Conservation (phyloP, 1,284 basidiomycete species). For the Afroboletus lepidellus region DNA sequence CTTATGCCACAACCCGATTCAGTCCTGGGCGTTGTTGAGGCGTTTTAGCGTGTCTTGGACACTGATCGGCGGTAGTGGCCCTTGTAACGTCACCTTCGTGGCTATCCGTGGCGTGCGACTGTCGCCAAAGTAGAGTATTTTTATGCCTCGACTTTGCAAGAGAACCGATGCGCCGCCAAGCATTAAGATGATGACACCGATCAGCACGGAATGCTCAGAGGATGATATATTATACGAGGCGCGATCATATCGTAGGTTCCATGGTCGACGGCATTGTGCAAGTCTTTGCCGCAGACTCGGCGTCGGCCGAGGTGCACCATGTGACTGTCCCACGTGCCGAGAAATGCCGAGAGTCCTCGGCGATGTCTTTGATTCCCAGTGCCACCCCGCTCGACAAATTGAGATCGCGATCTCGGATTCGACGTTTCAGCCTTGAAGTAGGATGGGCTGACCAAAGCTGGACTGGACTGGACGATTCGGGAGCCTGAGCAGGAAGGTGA, state of each 20-base stretch:
- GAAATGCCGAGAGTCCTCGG: not conserved
- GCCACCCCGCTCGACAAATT: not conserved
- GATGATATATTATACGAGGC: not conserved
- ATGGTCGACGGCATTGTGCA: too few relatives aligned
- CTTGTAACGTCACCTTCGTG: too few relatives aligned
- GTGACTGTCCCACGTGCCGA: not conserved
- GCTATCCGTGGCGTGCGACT: too few relatives aligned
- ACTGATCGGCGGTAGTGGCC: too few relatives aligned
- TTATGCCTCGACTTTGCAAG: too few relatives aligned
- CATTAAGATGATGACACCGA: not conserved
- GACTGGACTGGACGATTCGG: not conserved
- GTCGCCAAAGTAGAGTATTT: too few relatives aligned
- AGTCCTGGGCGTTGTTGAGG: too few relatives aligned
- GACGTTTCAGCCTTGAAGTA: not conserved
- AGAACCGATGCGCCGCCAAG: not conserved
- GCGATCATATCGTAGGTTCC: not conserved
- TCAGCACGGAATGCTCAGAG: not conserved
- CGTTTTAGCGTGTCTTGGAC: too few relatives aligned
- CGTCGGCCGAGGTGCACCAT: not conserved
- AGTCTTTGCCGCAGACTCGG: too few relatives aligned
- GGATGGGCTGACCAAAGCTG: not conserved
- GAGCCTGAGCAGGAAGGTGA: not conserved
- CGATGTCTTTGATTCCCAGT: slow-evolving; percentile 1
- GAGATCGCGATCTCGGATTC: not conserved
- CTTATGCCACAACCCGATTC: too few relatives aligned